Base-by-base conservation (phyloP, 2,329 filamentous ascomycete species). In the Coniochaeta pulveracea region DNA sequence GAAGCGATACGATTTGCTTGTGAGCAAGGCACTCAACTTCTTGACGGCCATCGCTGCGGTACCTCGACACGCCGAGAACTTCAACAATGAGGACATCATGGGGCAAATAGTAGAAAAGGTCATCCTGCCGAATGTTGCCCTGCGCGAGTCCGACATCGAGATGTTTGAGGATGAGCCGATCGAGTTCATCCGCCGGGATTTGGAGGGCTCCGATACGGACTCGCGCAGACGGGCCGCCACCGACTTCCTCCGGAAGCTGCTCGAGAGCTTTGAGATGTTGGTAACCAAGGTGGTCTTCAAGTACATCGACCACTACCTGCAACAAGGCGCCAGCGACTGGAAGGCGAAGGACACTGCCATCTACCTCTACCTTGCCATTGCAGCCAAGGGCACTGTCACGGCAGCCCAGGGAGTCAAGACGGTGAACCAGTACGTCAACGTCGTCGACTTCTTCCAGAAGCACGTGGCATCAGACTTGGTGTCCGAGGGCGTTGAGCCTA, bases 101-200 rank as follows among this genome's bases (percentile, higher is more conserved):
- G 76, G 77, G 12, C 82, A 94, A 53, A 84, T 98, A 34, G 84
- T 95, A 8, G 86, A 96, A 55, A 94, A 94, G 60, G 91, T 96
- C 37, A 84, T 98, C 36, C 61, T 98, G 42, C 89, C 91, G 8
- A 98, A 98, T 49, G 76, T 98, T 37, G 81, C 82, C 11, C 64
- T 98, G 39, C 77, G 93, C 43, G 91, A 95, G 49, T 91, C 88
- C 1, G 93, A 98, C 44, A 72, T 94, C 35, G 91, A 98, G 55
- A 71, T 94, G 44, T 96, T 98, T 47, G 91, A 98, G 53, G 93
- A 98, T 52, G 93, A 98, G 61, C 91, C 91, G 0, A 98, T 98
- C 43, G 91, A 98, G 56, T 98, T 93, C 52, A 98, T 98, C 50
- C 75, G 91, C 41, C 75, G 86, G 48, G 91, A 98, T 56, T 66